Evolutionary conservation across 1,284 basidiomycete species (phyloP), one percentile per base, ranked within the genome.

Genomic region (Neolentinus lepideus): DNA sequence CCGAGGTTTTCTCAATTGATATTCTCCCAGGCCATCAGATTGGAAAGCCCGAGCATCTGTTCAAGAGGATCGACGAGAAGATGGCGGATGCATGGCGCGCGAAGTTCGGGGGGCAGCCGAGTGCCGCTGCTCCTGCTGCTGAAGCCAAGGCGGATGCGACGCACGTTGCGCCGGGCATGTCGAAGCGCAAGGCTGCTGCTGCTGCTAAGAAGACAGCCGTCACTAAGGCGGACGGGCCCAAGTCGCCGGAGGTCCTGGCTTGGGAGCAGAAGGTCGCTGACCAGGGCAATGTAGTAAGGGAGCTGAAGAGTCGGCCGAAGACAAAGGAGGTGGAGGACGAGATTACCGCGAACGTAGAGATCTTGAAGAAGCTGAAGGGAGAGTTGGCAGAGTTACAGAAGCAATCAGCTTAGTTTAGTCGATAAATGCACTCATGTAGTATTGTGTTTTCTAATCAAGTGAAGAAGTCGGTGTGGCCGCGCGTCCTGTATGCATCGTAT

Each of bases 11-110:
- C 57, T 75, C 81, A 11, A 85, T 86, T 61, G 96, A 98, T 68
- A 85, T 99, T 56, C 78, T 97, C 31, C 82, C 85, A 0, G 94
- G 94, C 0, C 96, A 98, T 73, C 77, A 74, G 54, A 85, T 98
- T 59, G 92, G 92, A 56, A 86, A 82, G 62, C 92, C 96, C 6
- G 88, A 84, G 53, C 90, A 98, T 71, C 73, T 99, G 61, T 98
- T 99, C 79, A 93, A 91, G 76, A 87, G 84, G 67, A 98, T 99
- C 62, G 93, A 98, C 58, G 91, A 94, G 62, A 89, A 85, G 70
- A 90, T 91, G 85, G 90, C 88, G 43, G 87, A 92, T 35, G 78
- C 82, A 10, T 98, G 90, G 89, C 81, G 88, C 60, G 74, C 73
- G 51, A 85, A 87, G 71, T 99, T 95, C 63, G 90, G 88, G 19